Conservation (phyloP, 2,329 filamentous ascomycete genomes). For the Didymella pomorum region DNA sequence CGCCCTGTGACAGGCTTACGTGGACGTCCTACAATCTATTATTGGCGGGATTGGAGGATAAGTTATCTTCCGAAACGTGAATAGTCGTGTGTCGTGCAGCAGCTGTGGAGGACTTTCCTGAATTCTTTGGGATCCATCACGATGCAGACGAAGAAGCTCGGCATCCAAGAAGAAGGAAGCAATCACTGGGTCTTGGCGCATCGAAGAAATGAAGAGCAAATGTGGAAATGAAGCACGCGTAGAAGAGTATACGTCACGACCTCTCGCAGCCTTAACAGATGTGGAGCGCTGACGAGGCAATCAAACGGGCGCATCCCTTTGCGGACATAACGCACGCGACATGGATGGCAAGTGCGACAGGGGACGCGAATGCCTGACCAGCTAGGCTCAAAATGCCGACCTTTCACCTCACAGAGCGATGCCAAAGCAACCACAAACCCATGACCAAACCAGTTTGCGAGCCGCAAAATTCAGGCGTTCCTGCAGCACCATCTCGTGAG, state of each 20-base stretch:
- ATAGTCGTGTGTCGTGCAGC: background rate
- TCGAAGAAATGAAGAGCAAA: background rate
- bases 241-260: constrained; percentile 17
- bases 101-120: background rate
- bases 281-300: constrained; percentile 21
- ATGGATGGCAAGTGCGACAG: constrained; percentile 4
- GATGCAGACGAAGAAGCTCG: background rate
- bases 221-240: constrained; percentile 7
- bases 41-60: background rate
- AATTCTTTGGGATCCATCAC: too few relatives aligned
- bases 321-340: constrained; percentile 17
- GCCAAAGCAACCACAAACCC: background rate
- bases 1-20: constrained; percentile 9
- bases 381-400: constrained; percentile 2
- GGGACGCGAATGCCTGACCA: constrained; percentile 14
- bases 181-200: background rate
- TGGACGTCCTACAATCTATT: background rate
- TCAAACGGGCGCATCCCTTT: constrained; percentile 7
- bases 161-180: background rate
- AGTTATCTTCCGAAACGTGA: background rate
- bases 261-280: background rate
- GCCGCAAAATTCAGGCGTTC: constrained; percentile 4
- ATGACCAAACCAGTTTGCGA: background rate
- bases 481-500: background rate
- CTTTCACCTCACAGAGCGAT: background rate